Evolutionary conservation across 805 yeast genomes (phyloP).

Genomic region (Lipomyces mesembrius): DNA sequence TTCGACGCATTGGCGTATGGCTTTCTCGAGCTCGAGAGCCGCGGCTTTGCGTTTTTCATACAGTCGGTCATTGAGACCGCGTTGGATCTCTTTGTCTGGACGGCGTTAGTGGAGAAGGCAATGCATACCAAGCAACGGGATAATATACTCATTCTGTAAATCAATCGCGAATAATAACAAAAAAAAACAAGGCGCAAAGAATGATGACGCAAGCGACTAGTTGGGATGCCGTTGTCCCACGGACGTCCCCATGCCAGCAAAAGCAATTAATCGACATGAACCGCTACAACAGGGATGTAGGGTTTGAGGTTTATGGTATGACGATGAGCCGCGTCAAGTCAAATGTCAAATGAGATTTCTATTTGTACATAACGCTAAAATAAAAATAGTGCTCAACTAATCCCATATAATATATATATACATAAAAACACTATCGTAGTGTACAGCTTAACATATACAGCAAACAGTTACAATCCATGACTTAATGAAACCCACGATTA

Average conservation of each 20-base stretch:
- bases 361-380: conserved; percentile 13
- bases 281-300: neutral
- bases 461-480: neutral
- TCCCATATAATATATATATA: neutral
- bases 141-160: conserved; percentile 4
- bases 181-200: neutral
- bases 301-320: neutral
- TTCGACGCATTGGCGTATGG: conserved; percentile 69
- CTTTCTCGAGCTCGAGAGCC: conserved; percentile 67
- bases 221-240: no score
- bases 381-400: neutral
- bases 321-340: no score
- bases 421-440: neutral
- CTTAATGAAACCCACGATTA: neutral
- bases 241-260: no score
- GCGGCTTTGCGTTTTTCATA: conserved; percentile 80
- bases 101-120: neutral
- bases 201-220: neutral
- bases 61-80: conserved; percentile 72
- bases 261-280: no score
- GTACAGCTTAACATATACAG: neutral
- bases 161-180: neutral
- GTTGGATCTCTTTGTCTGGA: conserved; percentile 64
- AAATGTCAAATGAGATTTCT: neutral
- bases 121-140: neutral